Percentiles rank a stretch among this genome's conserved stretches.
These are phyloP conservation scores for Colletotrichum acutatum DNA, from an alignment of 2,329 filamentous ascomycete species.

Conservation along the genomic window DNA sequence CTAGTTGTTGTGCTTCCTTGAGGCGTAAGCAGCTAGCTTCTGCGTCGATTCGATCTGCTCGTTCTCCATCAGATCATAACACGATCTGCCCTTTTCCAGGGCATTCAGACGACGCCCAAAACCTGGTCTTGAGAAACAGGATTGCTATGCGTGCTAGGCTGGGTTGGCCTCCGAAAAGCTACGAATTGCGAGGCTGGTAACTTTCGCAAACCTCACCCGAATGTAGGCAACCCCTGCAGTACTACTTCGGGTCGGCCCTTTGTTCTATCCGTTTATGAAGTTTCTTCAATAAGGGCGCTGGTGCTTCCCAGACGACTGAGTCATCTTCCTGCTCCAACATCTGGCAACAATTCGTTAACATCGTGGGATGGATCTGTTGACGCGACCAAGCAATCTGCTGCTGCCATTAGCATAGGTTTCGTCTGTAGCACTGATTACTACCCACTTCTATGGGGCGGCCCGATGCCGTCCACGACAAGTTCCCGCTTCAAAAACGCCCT, in stretches of 20 bases:
- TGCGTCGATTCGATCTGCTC: not conserved
- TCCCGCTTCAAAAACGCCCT: constrained; percentile 14
- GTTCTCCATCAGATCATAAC: not conserved
- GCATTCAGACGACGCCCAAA: not conserved
- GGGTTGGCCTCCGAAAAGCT: not conserved
- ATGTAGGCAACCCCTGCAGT: not conserved
- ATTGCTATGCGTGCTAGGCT: not conserved
- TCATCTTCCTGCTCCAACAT: not conserved
- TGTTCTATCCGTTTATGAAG: not conserved
- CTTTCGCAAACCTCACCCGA: not conserved
- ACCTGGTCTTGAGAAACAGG: not conserved
- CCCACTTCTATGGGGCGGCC: not conserved
- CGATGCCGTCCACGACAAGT: not conserved
- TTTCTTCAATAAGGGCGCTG: not conserved
- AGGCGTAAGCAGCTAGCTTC: not conserved
- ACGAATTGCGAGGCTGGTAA: not conserved
- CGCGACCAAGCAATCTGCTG: not conserved
- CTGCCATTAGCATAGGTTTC: not conserved
- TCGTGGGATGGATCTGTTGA: not conserved
- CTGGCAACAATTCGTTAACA: not conserved
- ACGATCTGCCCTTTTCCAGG: not conserved
- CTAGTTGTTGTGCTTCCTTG: not conserved
- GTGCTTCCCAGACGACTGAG: not conserved
- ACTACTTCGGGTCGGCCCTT: no score
- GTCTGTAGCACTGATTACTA: not conserved